phyloP scores from a whole-genome alignment of 2,329 filamentous ascomycete species.

The Fusarium sp. region DNA sequence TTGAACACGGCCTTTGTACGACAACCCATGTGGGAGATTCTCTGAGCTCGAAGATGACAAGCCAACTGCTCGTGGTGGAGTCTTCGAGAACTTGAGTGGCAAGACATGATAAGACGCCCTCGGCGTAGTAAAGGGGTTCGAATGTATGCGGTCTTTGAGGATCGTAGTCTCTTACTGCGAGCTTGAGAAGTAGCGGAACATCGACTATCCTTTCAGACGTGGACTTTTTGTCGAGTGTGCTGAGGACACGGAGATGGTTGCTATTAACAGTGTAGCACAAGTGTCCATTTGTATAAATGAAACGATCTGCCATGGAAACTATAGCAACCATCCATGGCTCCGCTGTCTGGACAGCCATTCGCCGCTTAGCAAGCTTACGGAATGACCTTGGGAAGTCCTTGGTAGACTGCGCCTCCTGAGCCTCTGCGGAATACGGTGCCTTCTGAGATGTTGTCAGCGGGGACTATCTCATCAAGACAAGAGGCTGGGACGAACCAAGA shows the following conservation, averaged over 20 bases:
- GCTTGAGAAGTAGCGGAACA: constrained; percentile 54
- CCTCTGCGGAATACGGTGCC: constrained; percentile 37
- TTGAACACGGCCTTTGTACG: constrained; percentile 54
- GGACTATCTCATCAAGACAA: not conserved
- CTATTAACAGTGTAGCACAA: constrained; percentile 69
- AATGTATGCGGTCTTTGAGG: constrained; percentile 56
- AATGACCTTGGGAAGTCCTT: constrained; percentile 48
- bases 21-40: constrained; percentile 56
- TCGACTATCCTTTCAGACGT: constrained; percentile 65
- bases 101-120: constrained; percentile 66
- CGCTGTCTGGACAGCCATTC: constrained; percentile 67
- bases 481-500: constrained; percentile 60
- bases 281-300: constrained; percentile 70
- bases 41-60: constrained; percentile 58
- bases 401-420: constrained; percentile 27
- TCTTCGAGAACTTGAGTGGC: constrained; percentile 55
- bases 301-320: constrained; percentile 68
- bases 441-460: constrained; percentile 37
- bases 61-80: constrained; percentile 55
- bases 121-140: constrained; percentile 64
- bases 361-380: constrained; percentile 68
- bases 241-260: constrained; percentile 63
- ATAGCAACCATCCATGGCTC: constrained; percentile 69
- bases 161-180: constrained; percentile 49
- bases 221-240: constrained; percentile 60